Percentiles rank a stretch among this genome's conserved stretches.
Evolutionary conservation across 2,329 filamentous ascomycete genomes (phyloP).

Genomic region (Aspergillus latus): DNA sequence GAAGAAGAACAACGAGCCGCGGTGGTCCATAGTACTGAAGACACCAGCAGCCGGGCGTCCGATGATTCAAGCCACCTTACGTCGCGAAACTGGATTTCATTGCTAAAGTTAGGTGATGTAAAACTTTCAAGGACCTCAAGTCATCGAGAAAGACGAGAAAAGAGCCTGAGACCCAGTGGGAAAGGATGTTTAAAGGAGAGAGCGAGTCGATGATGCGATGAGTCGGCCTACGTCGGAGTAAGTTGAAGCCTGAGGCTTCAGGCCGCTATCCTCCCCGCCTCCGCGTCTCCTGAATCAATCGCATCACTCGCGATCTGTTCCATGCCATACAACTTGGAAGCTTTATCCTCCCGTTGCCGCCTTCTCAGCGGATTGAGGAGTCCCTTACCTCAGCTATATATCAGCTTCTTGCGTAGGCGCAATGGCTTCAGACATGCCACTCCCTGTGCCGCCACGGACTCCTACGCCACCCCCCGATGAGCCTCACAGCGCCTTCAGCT

Average conservation of each 20-base stretch:
- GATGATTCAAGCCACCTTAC: constrained; percentile 18
- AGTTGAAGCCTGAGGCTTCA: constrained; percentile 25
- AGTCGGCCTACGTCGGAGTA: constrained; percentile 11
- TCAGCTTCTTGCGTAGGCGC: constrained; percentile 7
- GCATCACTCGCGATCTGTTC: constrained; percentile 1
- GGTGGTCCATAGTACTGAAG: constrained; percentile 44
- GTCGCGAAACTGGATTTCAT: constrained; percentile 27
- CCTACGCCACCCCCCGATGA: constrained; percentile 64
- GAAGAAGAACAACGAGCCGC: constrained; percentile 51
- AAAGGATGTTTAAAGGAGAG: constrained; percentile 11
- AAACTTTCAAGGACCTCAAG: background rate
- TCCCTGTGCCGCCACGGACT: constrained; percentile 62
- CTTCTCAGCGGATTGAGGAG: constrained; percentile 1
- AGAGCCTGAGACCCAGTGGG: background rate
- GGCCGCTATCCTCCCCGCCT: constrained; percentile 1
- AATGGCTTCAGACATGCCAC: constrained; percentile 62
- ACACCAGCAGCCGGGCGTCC: constrained; percentile 26
- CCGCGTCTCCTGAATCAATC: background rate
- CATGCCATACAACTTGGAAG: background rate
- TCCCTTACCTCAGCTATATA: background rate
- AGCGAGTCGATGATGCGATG: constrained; percentile 27
- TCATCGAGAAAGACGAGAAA: background rate
- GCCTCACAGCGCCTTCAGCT: constrained; percentile 26
- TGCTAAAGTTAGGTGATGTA: constrained; percentile 14
- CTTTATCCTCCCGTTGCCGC: background rate